phyloP scores from a whole-genome alignment of 345 rosid genomes.

The Moricandia moricandioides region DNA sequence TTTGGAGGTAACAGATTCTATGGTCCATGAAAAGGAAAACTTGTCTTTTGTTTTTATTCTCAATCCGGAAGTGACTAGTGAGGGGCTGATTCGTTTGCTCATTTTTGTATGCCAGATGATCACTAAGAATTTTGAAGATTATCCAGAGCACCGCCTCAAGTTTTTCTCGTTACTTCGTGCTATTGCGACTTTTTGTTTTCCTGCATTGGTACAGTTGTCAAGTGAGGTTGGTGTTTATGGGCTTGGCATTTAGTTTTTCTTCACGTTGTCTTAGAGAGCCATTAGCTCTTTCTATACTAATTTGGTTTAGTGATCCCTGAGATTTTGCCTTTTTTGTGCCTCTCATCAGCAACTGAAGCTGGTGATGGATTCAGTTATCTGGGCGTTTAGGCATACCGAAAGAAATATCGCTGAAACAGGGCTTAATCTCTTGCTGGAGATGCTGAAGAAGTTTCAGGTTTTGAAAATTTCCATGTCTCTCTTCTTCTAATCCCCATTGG shows the following conservation, averaged over 20 bases:
- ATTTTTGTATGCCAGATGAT: conserved; percentile 71
- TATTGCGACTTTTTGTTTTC: conserved; percentile 89
- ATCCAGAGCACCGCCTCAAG: conserved; percentile 98
- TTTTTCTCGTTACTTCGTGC: conserved; percentile 97
- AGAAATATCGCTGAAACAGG: conserved; percentile 98
- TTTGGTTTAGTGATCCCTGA: not conserved
- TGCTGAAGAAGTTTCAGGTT: conserved; percentile 89
- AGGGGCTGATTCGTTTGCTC: not conserved
- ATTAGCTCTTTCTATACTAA: not conserved
- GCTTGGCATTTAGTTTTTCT: not conserved
- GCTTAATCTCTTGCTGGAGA: conserved; percentile 74
- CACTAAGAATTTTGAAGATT: conserved; percentile 95
- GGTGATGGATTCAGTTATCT: conserved; percentile 93
- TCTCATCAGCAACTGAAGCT: conserved; percentile 78
- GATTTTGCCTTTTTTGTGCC: not conserved
- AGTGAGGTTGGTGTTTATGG: conserved; percentile 69
- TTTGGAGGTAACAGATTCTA: conserved; percentile 61
- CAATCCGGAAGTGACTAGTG: not conserved
- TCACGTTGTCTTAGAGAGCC: not conserved
- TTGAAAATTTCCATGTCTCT: conserved; percentile 5
- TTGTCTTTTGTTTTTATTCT: not conserved
- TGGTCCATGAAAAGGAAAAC: not conserved
- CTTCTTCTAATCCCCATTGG: conserved; percentile 44
- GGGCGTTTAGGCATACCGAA: conserved; percentile 99
- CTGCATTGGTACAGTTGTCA: conserved; percentile 76